A percentile compares a stretch with the other conserved stretches of the same genome.
Conservation (phyloP, 2,329 filamentous ascomycete genomes). For the Alternaria hordeiaustralica region DNA sequence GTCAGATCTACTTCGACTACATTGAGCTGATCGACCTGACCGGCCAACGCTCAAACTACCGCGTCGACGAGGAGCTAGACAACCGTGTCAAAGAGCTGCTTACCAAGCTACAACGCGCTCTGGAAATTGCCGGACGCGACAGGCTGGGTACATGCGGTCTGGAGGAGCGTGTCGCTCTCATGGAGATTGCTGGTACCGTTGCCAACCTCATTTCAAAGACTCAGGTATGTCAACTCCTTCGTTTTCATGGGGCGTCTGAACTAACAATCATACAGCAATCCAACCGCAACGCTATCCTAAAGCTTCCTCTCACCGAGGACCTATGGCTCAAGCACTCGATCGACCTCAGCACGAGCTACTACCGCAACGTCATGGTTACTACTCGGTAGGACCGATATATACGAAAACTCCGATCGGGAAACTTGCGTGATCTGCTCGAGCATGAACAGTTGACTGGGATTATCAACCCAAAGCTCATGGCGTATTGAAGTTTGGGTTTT, state of each 20-base stretch:
- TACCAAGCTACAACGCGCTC: conserved; percentile 42
- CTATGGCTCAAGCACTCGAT: conserved; percentile 73
- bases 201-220: conserved; percentile 66
- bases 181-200: conserved; percentile 80
- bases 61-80: conserved; percentile 41
- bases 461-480: background rate
- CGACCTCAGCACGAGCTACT: conserved; percentile 73
- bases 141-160: conserved; percentile 53
- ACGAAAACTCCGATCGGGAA: background rate
- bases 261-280: conserved; percentile 37
- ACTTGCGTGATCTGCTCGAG: background rate
- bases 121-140: conserved; percentile 50
- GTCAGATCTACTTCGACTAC: conserved; percentile 76
- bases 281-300: conserved; percentile 59
- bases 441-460: background rate
- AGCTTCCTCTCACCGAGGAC: conserved; percentile 74
- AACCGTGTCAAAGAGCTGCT: conserved; percentile 40
- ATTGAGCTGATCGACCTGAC: conserved; percentile 56
- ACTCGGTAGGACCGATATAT: conserved; percentile 4
- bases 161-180: conserved; percentile 71
- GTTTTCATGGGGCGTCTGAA: conserved; percentile 4
- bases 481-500: background rate
- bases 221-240: conserved; percentile 31
- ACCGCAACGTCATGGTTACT: conserved; percentile 59
- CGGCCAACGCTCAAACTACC: conserved; percentile 35